Evolutionary conservation across 1,284 basidiomycete genomes (phyloP).

Genomic region (Anthracocystis setariae): DNA sequence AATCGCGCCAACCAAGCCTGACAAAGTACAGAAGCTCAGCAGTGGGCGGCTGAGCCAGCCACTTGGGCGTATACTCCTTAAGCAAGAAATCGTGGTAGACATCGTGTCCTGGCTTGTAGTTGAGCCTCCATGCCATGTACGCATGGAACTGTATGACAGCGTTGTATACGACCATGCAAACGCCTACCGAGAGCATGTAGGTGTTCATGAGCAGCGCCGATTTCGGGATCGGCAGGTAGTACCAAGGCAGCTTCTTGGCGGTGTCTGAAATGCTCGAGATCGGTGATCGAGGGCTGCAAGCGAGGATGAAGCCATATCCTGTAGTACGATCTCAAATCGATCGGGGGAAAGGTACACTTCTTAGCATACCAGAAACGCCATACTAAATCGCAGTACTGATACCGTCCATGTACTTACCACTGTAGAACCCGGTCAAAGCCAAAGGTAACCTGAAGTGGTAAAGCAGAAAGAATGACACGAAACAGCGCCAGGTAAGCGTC

Average conservation of each 20-base stretch:
- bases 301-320: conserved; percentile 25
- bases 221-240: conserved; percentile 20
- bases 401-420: conserved; percentile 1
- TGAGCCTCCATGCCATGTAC: not conserved
- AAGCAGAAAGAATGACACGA: no score
- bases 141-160: not conserved
- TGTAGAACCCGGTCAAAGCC: conserved; percentile 7
- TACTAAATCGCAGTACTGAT: no score
- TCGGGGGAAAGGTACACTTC: no score
- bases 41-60: conserved; percentile 6
- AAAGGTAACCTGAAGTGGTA: conserved; percentile 15
- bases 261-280: conserved; percentile 7
- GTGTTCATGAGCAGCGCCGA: conserved; percentile 26
- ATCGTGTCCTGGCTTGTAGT: not conserved
- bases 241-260: conserved; percentile 9
- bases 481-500: no score
- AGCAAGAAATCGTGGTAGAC: not conserved
- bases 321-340: not conserved
- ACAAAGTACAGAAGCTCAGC: not conserved
- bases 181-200: conserved; percentile 8
- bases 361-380: no score
- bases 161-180: conserved; percentile 18
- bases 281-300: conserved; percentile 30
- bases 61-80: conserved; percentile 5
- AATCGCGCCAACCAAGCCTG: not conserved